Evolutionary conservation across 495 filamentous ascomycete genomes (phyloP).

Genomic region (Clavariopsis aquatica): DNA sequence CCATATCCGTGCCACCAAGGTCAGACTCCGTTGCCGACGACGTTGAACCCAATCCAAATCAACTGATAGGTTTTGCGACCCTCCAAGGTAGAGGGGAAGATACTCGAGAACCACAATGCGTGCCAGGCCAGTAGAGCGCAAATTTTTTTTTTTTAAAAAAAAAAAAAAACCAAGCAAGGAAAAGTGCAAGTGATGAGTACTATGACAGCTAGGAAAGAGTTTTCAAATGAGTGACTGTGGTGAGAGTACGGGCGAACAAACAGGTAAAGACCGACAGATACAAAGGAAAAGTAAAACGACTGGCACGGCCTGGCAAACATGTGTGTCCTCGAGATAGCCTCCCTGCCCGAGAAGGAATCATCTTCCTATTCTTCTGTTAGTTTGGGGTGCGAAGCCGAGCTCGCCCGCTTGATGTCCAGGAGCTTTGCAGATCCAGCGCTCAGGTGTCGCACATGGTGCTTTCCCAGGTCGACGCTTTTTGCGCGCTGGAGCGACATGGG

Average conservation of each 20-base stretch:
- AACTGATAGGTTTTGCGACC: not conserved
- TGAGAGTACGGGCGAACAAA: constrained; percentile 18
- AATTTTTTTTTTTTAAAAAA: no score
- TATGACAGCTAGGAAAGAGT: no score
- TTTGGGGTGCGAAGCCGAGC: constrained; percentile 25
- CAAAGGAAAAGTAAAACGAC: constrained; percentile 40
- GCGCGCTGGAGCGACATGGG: constrained; percentile 56
- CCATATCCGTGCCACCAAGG: constrained; percentile 1
- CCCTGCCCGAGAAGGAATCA: constrained; percentile 17
- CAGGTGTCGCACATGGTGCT: constrained; percentile 65
- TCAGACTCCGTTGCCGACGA: not conserved
- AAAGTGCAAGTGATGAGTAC: constrained; percentile 30
- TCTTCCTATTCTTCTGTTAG: constrained; percentile 9
- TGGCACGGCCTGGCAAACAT: constrained; percentile 33
- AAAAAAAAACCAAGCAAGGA: constrained; percentile 11
- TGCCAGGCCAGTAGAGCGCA: constrained; percentile 25
- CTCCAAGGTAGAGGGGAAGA: constrained; percentile 12
- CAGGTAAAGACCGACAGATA: constrained; percentile 38
- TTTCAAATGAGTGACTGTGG: constrained; percentile 35
- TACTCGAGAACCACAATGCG: constrained; percentile 11
- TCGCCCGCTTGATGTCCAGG: constrained; percentile 54
- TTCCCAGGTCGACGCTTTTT: constrained; percentile 64
- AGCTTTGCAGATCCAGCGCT: constrained; percentile 74
- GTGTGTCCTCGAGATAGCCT: constrained; percentile 10
- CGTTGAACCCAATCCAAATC: not conserved